Percentiles rank a stretch among this genome's conserved stretches.
Conservation (phyloP, 768 basidiomycete species). For the Sarcodon sp. region DNA sequence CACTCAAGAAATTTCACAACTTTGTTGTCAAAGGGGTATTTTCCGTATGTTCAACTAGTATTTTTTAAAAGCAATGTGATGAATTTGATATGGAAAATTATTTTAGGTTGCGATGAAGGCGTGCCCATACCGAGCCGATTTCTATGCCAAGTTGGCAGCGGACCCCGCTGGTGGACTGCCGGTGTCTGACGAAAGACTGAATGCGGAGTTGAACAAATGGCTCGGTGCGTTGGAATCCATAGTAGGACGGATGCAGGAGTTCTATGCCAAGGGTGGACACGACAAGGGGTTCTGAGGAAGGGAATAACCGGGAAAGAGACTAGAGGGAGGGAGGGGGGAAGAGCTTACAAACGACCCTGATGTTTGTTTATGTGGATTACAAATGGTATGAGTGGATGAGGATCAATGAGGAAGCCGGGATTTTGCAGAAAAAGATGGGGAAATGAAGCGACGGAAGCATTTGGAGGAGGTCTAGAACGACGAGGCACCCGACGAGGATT, state of each 20-base stretch:
- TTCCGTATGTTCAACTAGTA: conserved; percentile 24
- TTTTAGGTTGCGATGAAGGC: conserved; percentile 52
- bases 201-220: conserved; percentile 38
- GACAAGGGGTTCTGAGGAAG: conserved; percentile 27
- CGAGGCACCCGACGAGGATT: no score
- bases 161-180: conserved; percentile 20
- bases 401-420: no score
- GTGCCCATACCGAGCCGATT: conserved; percentile 45
- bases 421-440: no score
- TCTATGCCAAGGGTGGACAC: conserved; percentile 28
- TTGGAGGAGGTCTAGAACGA: no score
- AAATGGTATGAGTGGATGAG: no score
- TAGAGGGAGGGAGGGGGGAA: not conserved
- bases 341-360: not conserved
- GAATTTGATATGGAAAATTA: not conserved
- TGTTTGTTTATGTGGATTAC: conserved; percentile 2
- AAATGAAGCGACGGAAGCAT: no score
- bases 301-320: no score
- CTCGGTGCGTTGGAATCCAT: conserved; percentile 36
- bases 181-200: conserved; percentile 28
- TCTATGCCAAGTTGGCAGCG: conserved; percentile 41
- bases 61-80: not conserved
- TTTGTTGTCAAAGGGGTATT: conserved; percentile 51
- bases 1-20: conserved; percentile 78
- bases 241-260: conserved; percentile 31